Evolutionary conservation across 257 asterid genomes (phyloP).

Genomic region (Marsdenia floribunda): DNA sequence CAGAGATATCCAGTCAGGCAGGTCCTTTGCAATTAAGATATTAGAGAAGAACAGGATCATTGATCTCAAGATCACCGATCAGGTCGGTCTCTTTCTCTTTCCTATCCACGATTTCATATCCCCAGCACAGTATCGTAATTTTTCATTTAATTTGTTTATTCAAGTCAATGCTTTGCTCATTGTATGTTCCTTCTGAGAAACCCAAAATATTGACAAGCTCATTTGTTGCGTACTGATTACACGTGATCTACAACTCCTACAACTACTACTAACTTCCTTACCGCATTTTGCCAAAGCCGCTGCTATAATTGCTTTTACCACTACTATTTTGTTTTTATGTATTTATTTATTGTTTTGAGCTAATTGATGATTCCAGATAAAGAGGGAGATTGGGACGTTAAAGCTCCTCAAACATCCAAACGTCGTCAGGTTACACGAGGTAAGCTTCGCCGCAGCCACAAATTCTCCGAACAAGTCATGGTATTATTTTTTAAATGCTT

Average conservation of each 20-base stretch:
- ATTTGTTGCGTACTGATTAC: too few relatives aligned
- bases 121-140: too few relatives aligned
- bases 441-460: slow-evolving; percentile 7
- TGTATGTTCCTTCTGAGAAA: too few relatives aligned
- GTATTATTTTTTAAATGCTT: neutral
- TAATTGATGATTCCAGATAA: slow-evolving; percentile 48
- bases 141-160: too few relatives aligned
- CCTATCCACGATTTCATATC: neutral
- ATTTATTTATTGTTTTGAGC: neutral
- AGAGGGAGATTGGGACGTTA: slow-evolving; percentile 90
- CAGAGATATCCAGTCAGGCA: slow-evolving; percentile 49
- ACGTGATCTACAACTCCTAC: too few relatives aligned
- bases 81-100: slow-evolving; percentile 29
- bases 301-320: too few relatives aligned
- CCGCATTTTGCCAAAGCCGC: too few relatives aligned
- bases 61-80: slow-evolving; percentile 66
- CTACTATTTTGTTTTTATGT: too few relatives aligned
- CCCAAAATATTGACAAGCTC: too few relatives aligned
- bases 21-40: slow-evolving; percentile 69
- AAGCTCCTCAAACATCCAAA: slow-evolving; percentile 94
- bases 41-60: slow-evolving; percentile 65
- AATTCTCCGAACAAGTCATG: neutral
- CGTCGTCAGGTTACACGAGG: slow-evolving; percentile 88
- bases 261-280: too few relatives aligned
- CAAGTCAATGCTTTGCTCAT: neutral